phyloP scores from a whole-genome alignment of 352 stramenopile species.

The Globisporangium canariense region DNA sequence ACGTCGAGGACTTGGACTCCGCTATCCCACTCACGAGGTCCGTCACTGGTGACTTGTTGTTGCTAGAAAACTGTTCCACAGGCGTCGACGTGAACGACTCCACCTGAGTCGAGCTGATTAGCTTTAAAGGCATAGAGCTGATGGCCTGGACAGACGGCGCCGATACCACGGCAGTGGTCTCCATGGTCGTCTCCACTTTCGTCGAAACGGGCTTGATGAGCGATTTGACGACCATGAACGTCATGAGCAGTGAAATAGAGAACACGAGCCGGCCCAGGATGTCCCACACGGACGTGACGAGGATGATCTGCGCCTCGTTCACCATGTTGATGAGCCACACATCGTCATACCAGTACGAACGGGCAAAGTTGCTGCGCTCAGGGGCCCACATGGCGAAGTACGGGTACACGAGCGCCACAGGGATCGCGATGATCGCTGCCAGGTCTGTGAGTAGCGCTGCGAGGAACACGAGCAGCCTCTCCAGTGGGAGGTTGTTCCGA shows the following conservation, averaged over 20 bases:
- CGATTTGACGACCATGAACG: constrained; percentile 19
- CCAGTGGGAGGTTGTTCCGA: constrained; percentile 4
- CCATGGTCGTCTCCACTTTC: background rate
- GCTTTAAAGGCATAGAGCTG: background rate
- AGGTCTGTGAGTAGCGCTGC: constrained; percentile 21
- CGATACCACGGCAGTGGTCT: background rate
- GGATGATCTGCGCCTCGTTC: constrained; percentile 20
- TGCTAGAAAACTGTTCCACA: background rate
- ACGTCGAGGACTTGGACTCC: background rate
- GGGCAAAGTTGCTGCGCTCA: constrained; percentile 5
- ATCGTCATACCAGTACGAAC: constrained; percentile 19
- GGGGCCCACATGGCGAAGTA: constrained; percentile 20
- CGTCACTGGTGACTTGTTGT: background rate
- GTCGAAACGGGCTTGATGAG: constrained; percentile 10
- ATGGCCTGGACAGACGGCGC: background rate
- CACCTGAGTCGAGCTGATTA: background rate
- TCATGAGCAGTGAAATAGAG: constrained; percentile 12
- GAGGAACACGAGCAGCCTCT: constrained; percentile 18
- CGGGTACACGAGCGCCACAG: constrained; percentile 5
- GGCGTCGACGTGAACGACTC: background rate
- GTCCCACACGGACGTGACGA: constrained; percentile 14
- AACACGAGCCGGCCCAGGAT: constrained; percentile 5
- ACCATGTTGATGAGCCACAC: constrained; percentile 23
- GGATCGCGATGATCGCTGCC: constrained; percentile 17
- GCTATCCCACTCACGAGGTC: background rate